A percentile compares a stretch with the other conserved stretches of the same genome.
These are phyloP conservation scores for Penicillium coffeae DNA, from an alignment of 495 filamentous ascomycete species.

Conservation along the genomic window DNA sequence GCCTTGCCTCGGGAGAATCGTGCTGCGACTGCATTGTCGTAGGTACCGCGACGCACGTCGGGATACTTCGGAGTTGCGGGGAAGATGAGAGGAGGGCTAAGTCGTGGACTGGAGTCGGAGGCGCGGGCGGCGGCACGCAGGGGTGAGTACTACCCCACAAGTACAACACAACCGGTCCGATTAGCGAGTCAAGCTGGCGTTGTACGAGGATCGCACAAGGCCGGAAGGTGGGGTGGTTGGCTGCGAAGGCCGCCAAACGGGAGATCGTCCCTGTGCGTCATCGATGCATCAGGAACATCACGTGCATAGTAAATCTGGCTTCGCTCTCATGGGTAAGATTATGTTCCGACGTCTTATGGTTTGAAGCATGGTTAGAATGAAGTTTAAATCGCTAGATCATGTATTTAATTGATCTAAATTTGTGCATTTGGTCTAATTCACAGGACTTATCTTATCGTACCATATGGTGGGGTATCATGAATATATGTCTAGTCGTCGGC, in stretches of 20 bases:
- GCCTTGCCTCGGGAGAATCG: conserved; percentile 17
- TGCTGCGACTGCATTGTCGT: conserved; percentile 30
- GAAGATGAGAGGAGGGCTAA: neutral
- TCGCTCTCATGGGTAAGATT: no score
- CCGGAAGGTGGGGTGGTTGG: conserved; percentile 19
- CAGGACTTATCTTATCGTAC: neutral
- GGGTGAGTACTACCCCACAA: conserved; percentile 9
- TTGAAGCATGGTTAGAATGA: no score
- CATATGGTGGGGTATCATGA: conserved; percentile 2
- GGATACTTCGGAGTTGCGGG: conserved; percentile 2
- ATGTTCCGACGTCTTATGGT: neutral
- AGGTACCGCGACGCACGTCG: conserved; percentile 1
- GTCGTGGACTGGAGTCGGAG: neutral
- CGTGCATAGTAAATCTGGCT: conserved; percentile 20
- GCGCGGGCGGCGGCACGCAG: neutral
- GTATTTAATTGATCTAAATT: no score
- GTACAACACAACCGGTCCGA: conserved; percentile 3
- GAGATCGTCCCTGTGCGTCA: conserved; percentile 41
- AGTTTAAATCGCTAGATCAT: no score
- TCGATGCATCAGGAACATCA: conserved; percentile 31
- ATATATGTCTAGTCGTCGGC: conserved; percentile 47
- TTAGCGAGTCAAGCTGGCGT: conserved; percentile 5
- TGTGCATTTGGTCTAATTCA: neutral
- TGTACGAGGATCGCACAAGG: conserved; percentile 8
- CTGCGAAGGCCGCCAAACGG: conserved; percentile 16